These are phyloP conservation scores for Cynara cardunculus DNA, from an alignment of 129 eudicot species.

Conservation along the genomic window DNA sequence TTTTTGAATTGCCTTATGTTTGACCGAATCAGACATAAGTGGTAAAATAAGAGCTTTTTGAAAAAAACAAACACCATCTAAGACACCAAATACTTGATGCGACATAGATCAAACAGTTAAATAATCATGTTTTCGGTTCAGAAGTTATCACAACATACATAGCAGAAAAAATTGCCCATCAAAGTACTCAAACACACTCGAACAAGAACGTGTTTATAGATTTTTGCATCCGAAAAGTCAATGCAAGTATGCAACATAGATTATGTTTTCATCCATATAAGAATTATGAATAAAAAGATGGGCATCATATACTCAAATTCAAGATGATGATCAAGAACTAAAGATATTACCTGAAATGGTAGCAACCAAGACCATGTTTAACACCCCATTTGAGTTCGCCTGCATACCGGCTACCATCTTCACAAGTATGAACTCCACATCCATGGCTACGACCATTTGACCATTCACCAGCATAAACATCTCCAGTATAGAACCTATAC, in stretches of 20 bases:
- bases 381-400: conserved; percentile 38
- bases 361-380: conserved; percentile 33
- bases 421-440: conserved; percentile 30
- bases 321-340: background rate
- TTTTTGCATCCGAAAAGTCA: too few species aligned
- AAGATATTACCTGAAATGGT: conserved; percentile 25
- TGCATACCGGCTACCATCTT: conserved; percentile 27
- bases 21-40: too few species aligned
- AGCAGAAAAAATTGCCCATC: too few species aligned
- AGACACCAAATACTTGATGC: background rate
- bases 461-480: conserved; percentile 41
- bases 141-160: background rate
- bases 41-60: too few species aligned
- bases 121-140: background rate
- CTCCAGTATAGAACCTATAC: conserved; percentile 32
- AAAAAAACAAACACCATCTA: too few species aligned
- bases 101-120: background rate
- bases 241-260: background rate
- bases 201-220: too few species aligned
- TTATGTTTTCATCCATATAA: too few species aligned
- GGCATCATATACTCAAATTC: background rate
- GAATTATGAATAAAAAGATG: background rate
- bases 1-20: too few species aligned
- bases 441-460: conserved; percentile 36
- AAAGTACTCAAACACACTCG: too few species aligned